A percentile compares a stretch with the other conserved stretches of the same genome.
Conservation (phyloP, 202 grass and related monocot genomes). For the Elaeis oleifera region DNA sequence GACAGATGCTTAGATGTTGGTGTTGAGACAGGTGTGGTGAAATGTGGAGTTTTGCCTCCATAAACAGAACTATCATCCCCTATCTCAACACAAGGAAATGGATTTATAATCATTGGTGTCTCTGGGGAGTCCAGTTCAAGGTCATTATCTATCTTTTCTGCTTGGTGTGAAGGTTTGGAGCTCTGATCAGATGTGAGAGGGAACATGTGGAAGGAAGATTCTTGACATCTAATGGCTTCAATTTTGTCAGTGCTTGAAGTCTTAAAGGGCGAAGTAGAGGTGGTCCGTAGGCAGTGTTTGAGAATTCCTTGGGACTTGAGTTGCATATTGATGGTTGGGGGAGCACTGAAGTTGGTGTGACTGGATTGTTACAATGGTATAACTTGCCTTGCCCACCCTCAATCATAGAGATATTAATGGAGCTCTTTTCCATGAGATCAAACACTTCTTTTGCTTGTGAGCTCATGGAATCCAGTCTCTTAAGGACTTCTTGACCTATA, state of each 20-base stretch:
- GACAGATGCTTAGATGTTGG: not conserved
- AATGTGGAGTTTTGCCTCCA: not conserved
- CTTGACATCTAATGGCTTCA: constrained; percentile 8
- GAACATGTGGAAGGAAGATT: constrained; percentile 14
- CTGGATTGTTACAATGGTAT: not conserved
- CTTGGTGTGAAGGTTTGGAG: not conserved
- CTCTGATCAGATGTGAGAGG: constrained; percentile 8
- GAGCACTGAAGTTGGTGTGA: constrained; percentile 8
- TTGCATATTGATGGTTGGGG: not conserved
- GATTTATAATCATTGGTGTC: constrained; percentile 1
- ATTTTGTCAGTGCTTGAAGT: constrained; percentile 12
- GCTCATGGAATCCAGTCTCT: constrained; percentile 32
- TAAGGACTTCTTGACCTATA: constrained; percentile 21
- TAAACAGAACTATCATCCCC: not conserved
- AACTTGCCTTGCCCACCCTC: constrained; percentile 20
- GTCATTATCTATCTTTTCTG: constrained; percentile 13
- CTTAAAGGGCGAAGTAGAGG: constrained; percentile 24
- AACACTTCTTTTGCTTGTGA: constrained; percentile 30
- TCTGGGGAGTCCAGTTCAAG: constrained; percentile 5
- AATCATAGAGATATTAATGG: not conserved
- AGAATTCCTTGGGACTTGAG: constrained; percentile 14
- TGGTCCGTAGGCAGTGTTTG: constrained; percentile 20
- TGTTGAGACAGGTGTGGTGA: not conserved
- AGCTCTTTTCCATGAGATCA: constrained; percentile 20
- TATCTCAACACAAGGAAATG: not conserved